phyloP scores from a whole-genome alignment of 495 filamentous ascomycete genomes.

The Neurospora sp. region DNA sequence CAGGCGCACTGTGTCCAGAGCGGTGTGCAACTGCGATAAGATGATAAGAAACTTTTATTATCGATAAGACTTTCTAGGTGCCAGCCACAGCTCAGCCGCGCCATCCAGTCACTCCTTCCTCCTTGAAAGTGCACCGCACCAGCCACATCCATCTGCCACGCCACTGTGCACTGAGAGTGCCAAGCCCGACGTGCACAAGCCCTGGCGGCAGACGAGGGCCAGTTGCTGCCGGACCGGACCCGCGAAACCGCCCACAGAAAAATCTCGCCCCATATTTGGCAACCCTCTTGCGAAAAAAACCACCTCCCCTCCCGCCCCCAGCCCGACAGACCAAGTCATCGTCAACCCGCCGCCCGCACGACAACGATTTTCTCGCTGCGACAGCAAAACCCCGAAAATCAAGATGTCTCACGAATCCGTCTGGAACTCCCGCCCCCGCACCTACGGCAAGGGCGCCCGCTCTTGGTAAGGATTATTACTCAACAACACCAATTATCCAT shows the following conservation, averaged over 20 bases:
- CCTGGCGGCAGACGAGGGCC: neutral
- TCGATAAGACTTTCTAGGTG: neutral
- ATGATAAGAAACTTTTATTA: neutral
- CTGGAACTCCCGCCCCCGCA: constrained; percentile 97
- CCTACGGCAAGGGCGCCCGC: constrained; percentile 90
- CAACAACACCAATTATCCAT: neutral
- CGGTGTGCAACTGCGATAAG: neutral
- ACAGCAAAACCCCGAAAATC: constrained; percentile 14
- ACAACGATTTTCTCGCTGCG: constrained; percentile 4
- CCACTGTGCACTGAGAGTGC: neutral
- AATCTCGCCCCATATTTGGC: constrained; percentile 19
- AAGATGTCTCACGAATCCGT: constrained; percentile 98
- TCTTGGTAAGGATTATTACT: constrained; percentile 54
- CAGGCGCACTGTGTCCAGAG: neutral
- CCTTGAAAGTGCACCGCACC: neutral
- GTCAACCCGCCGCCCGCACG: constrained; percentile 5
- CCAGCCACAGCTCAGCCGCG: neutral
- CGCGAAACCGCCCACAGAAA: constrained; percentile 23
- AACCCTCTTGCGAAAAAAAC: constrained; percentile 9
- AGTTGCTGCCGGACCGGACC: neutral
- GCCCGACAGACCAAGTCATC: constrained; percentile 2
- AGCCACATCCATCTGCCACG: neutral
- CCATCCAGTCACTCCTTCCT: neutral
- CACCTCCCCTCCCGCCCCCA: constrained; percentile 1
- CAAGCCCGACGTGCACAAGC: neutral